Evolutionary conservation across 1,284 basidiomycete genomes (phyloP), one percentile per base, ranked within the genome.

Genomic region (Trichosporon inkin): DNA sequence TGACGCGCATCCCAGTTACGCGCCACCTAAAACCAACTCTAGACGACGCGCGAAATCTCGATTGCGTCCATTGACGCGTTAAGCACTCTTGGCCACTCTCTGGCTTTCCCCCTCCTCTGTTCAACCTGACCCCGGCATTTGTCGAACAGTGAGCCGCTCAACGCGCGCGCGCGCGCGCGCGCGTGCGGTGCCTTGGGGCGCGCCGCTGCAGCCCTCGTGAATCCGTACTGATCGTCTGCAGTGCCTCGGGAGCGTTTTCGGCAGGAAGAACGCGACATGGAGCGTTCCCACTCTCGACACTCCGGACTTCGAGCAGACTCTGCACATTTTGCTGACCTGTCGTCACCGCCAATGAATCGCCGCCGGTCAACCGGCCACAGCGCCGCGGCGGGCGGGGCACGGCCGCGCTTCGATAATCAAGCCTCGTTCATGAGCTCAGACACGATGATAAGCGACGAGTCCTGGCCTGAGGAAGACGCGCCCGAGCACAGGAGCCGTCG

Each of bases 391-490:
- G n/a, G 20, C 38, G 28, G 24, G 36, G 22, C 44, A n/a, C 44
- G 44, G 5, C 44, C 44, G 13, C 44, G 22, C 44, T 49, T 28
- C 44, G 22, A 28, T 11, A 22, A 49, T 13, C 44, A 22, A 4
- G 44, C 11, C 2, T 49, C 44, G 44, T 32, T 14, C 16, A 6
- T 49, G 44, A 49, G 44, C 44, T 49, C 44, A 16, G 44, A 49
- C 13, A 49, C 44, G 24, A 32, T 49, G 44, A 49, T 53, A 19
- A 53, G 35, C 51, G 44, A 49, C 44, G 44, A 49, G 11, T 16
- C 28, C 1, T 49, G 44, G 44, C 24, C 44, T 22, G 44, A 49
- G 36, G 13, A 38, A 14, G 41, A 37, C 41, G 19, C 38, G 32
- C 28, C 44, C 3, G 16, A 20, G 6, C 4, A n/a, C 14, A 28